Evolutionary conservation across 2,329 filamentous ascomycete genomes (phyloP), one percentile per base, ranked within the genome.

Genomic region (Pseudocercospora cruenta): DNA sequence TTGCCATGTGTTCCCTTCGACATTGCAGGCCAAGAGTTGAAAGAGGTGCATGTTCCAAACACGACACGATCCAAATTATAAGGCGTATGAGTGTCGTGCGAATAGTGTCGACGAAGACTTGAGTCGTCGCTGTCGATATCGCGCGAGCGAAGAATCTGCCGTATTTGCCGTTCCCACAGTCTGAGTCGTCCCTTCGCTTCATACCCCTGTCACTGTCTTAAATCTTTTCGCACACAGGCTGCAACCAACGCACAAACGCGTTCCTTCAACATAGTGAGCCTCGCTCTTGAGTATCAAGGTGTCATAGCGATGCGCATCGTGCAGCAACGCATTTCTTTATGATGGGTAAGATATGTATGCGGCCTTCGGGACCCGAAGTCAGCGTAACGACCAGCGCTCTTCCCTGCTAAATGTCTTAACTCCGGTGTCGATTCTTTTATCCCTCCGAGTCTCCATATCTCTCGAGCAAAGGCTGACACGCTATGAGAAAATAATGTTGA

Each of bases 1-100:
- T 51, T 71, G 8, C 68, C 69, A 24, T 72, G 70, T 49, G 55
- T 67, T 21, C 68, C 70, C 2, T 72, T 70, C 45, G 67, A 69
- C 21, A 67, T 71, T 33, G 67, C 64, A 2, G 68, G 70, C 2
- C 53, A 70, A 63, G n/a, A 55, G 36, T 24, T 71, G 63, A 51
- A 64, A 59, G 66, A 70, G 54, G 49, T 59, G n/a, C 54, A 62
- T 55, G 24, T 66, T 2, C 10, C 53, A 22, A 43, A 36, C n/a
- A 16, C 36, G 19, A 26, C 14, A 21, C 28, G 31, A 16, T 22
- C 64, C 12, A 59, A 62, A 26, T 21, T 66, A 55, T 65, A 64
- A 26, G 26, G 51, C 22, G 22, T 55, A 16, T 31, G 24, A 55
- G 3, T 55, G 51, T 55, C 51, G 51, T 28, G 16, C 21, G n/a